Percentiles rank a stretch among this genome's conserved stretches.
Conservation (phyloP, 2,329 filamentous ascomycete species). For the Fusarium kyushuense region DNA sequence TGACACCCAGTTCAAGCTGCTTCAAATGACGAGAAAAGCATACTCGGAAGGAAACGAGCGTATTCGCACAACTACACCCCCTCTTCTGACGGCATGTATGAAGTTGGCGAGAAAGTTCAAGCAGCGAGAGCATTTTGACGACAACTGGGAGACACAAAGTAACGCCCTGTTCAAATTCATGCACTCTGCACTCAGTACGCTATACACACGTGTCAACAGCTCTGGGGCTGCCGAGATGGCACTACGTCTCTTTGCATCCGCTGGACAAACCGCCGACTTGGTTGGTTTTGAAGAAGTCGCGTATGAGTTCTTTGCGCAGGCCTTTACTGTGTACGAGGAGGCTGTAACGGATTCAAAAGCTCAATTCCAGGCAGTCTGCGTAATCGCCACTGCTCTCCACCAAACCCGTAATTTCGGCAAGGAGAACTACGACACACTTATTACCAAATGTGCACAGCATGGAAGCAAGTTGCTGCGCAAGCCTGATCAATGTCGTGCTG, state of each 20-base stretch:
- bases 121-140: slow-evolving; percentile 83
- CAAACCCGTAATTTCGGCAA: slow-evolving; percentile 91
- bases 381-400: slow-evolving; percentile 90
- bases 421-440: slow-evolving; percentile 98
- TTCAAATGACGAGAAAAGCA: slow-evolving; percentile 88
- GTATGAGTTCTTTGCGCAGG: slow-evolving; percentile 98
- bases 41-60: slow-evolving; percentile 94
- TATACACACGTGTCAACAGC: slow-evolving; percentile 86
- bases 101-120: slow-evolving; percentile 92
- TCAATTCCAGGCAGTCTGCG: slow-evolving; percentile 97
- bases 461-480: slow-evolving; percentile 97
- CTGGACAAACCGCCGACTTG: slow-evolving; percentile 92
- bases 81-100: slow-evolving; percentile 88
- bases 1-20: slow-evolving; percentile 91
- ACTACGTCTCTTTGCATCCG: slow-evolving; percentile 88
- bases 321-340: slow-evolving; percentile 98
- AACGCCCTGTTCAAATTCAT: slow-evolving; percentile 95
- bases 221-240: slow-evolving; percentile 86
- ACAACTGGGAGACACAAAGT: slow-evolving; percentile 72
- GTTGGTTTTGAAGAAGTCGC: slow-evolving; percentile 94
- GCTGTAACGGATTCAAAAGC: slow-evolving; percentile 94
- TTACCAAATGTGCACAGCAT: slow-evolving; percentile 96
- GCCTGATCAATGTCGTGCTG: slow-evolving; percentile 95
- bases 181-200: slow-evolving; percentile 85
- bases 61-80: slow-evolving; percentile 94